phyloP scores from a whole-genome alignment of 257 asterid species.

The Nicotiana sylvestris region DNA sequence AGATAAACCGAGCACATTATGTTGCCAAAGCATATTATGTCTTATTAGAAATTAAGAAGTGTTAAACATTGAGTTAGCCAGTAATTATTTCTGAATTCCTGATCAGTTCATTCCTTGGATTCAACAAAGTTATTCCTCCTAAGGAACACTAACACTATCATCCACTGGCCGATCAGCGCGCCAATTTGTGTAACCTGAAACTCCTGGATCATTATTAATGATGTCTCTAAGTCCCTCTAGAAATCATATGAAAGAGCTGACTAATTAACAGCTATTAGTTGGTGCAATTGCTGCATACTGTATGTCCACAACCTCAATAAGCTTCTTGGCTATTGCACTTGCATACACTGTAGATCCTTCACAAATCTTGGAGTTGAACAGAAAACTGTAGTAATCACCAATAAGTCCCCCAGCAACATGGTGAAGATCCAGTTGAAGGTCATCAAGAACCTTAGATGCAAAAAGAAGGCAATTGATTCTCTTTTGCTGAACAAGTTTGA shows the following conservation, averaged over 20 bases:
- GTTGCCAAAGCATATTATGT: neutral
- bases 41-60: no score
- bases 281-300: constrained; percentile 63
- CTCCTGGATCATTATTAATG: no score
- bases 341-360: constrained; percentile 88
- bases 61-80: neutral
- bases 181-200: no score
- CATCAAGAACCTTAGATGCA: constrained; percentile 76
- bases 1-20: neutral
- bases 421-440: constrained; percentile 77
- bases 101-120: neutral
- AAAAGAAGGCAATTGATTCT: constrained; percentile 65
- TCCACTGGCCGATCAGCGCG: neutral
- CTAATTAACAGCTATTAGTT: constrained; percentile 48
- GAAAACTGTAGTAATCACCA: constrained; percentile 77
- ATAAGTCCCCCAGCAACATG: constrained; percentile 94
- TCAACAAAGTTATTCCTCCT: constrained; percentile 1
- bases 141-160: neutral
- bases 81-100: neutral
- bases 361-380: constrained; percentile 83
- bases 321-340: constrained; percentile 83
- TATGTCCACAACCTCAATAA: constrained; percentile 75
- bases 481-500: constrained; percentile 87
- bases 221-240: neutral
- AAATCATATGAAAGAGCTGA: neutral